Base-by-base conservation (phyloP, 2,329 filamentous ascomycete species). In the Penicillium janthinellum region DNA sequence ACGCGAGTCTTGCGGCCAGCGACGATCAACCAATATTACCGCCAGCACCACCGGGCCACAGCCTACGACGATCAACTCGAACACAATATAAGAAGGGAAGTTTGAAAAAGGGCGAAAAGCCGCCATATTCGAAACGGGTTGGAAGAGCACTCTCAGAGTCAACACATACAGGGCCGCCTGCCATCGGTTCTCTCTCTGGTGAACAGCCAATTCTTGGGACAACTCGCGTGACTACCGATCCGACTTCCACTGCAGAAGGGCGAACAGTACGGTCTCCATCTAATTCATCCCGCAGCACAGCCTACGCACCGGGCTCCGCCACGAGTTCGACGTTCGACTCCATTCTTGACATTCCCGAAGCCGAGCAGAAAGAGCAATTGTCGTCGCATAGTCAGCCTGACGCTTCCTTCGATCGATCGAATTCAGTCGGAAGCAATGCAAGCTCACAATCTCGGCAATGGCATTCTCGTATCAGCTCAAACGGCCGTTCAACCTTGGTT, bases 61-160 rank as follows among this genome's bases (percentile, higher is more conserved):
- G 91, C 35, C 79, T 99, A 51, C 89, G 95, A 67, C 86, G 95
- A 62, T 97, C 95, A 12, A 99, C 92, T 20, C 86, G 91, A 56
- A 99, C 95, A 5, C 94, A 91, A 28, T 98, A 98, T 75, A 84
- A 93, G 69, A 91, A 91, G 59, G 93, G 93, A 37, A 97, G 93
- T 78, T 76, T 96, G 63, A 88, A 90, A 53, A 91, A 88, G 65
- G 90, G 90, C 25, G 90, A 95, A 61, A 85, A 90, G 56, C 81
- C 87, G 3, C 87, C 90, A 0, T 89, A 92, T 66, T 90, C 91
- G 1, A 91, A 91, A 75, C 86, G 94, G 41, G 82, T 87, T 47
- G 84, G 85, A 45, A 86, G 86, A 59, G 83, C 65, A 20, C 57
- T 86, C 25, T 79, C 82, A n/a, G 88, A 90, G 17, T 82, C 82